phyloP scores from a whole-genome alignment of 768 basidiomycete genomes.

The Suillus clintonianus region DNA sequence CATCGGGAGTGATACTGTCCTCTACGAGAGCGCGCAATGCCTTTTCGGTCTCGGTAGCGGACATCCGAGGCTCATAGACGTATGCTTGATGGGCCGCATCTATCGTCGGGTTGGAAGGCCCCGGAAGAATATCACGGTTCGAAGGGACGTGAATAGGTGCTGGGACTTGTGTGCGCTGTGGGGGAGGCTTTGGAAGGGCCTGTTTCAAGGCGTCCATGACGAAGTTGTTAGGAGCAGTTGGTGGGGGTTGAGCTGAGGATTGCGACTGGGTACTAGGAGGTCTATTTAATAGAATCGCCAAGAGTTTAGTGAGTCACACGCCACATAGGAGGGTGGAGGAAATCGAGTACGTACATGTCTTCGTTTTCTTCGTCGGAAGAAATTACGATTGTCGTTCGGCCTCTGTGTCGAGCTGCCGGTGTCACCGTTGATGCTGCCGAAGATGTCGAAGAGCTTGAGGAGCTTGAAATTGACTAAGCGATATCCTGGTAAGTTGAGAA shows the following conservation, averaged over 20 bases:
- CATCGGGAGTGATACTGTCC: conserved; percentile 57
- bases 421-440: conserved; percentile 23
- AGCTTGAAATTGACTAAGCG: conserved; percentile 19
- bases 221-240: conserved; percentile 12
- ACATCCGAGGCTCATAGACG: conserved; percentile 34
- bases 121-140: conserved; percentile 16
- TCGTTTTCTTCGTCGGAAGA: conserved; percentile 34
- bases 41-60: conserved; percentile 67
- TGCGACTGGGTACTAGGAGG: conserved; percentile 6
- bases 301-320: conserved; percentile 6
- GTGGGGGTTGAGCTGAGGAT: not conserved
- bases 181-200: conserved; percentile 12
- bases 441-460: conserved; percentile 19
- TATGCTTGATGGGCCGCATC: conserved; percentile 25
- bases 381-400: conserved; percentile 22
- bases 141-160: conserved; percentile 32
- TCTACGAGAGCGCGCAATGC: conserved; percentile 77
- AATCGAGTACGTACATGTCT: conserved; percentile 1
- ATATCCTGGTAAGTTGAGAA: not conserved
- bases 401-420: conserved; percentile 8
- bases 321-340: not conserved
- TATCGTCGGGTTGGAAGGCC: conserved; percentile 27
- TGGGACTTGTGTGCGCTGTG: conserved; percentile 27
- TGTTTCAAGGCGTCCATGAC: conserved; percentile 27
- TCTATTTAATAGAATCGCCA: conserved; percentile 5